Conservation (phyloP, 495 filamentous ascomycete genomes). For the Penicillium canariense region DNA sequence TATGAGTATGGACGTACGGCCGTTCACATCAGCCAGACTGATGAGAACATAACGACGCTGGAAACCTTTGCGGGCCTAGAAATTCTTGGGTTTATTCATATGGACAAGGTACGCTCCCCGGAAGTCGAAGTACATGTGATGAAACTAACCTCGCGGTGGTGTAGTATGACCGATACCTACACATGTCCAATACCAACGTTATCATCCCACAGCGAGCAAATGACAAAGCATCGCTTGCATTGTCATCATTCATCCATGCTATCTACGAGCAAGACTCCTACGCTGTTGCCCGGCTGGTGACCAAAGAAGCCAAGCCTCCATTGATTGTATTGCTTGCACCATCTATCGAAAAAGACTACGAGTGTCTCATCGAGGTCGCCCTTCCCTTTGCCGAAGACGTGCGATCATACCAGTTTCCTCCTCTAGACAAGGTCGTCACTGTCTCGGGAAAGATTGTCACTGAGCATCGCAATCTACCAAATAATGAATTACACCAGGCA, state of each 20-base stretch:
- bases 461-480: constrained; percentile 85
- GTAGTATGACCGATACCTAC: constrained; percentile 81
- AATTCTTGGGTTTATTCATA: constrained; percentile 81
- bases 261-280: constrained; percentile 84
- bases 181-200: constrained; percentile 73
- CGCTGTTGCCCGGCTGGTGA: constrained; percentile 81
- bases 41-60: constrained; percentile 76
- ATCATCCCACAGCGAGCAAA: constrained; percentile 73
- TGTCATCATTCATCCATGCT: constrained; percentile 88
- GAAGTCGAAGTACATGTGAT: neutral
- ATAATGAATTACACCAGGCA: constrained; percentile 64
- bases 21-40: constrained; percentile 81
- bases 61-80: constrained; percentile 72
- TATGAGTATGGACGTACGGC: constrained; percentile 93
- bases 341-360: constrained; percentile 75
- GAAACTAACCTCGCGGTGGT: constrained; percentile 13
- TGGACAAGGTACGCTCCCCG: constrained; percentile 57
- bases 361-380: constrained; percentile 86
- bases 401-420: constrained; percentile 83
- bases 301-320: constrained; percentile 75
- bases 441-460: constrained; percentile 80
- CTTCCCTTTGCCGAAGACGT: constrained; percentile 95
- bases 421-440: constrained; percentile 83
- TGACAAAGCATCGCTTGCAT: constrained; percentile 69
- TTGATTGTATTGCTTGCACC: constrained; percentile 79